These are phyloP conservation scores for Dendrobium nobile DNA, from an alignment of 106 monocot species.

Conservation along the genomic window DNA sequence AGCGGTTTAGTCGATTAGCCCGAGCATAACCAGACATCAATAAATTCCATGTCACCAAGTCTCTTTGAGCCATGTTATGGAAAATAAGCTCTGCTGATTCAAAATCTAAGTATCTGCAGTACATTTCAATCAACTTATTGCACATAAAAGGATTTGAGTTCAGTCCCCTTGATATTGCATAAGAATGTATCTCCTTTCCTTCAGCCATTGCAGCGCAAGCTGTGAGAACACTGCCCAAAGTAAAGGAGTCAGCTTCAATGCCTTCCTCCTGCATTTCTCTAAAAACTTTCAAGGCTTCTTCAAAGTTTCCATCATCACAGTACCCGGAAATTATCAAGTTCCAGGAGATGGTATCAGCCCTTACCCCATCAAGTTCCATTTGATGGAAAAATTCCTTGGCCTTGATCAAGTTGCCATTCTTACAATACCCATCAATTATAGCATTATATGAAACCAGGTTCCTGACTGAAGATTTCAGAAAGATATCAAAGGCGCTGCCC, in stretches of 20 bases:
- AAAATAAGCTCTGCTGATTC: conserved; percentile 25
- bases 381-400: conserved; percentile 42
- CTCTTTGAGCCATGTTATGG: conserved; percentile 6
- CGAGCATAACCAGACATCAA: conserved; percentile 33
- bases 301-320: conserved; percentile 21
- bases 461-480: conserved; percentile 18
- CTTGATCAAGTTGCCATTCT: conserved; percentile 21
- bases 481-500: conserved; percentile 26
- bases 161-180: conserved; percentile 31
- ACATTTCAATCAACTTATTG: conserved; percentile 41
- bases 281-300: conserved; percentile 28
- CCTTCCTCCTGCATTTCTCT: conserved; percentile 35
- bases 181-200: conserved; percentile 44
- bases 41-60: conserved; percentile 41
- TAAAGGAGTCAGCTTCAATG: conserved; percentile 28
- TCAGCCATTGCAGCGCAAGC: conserved; percentile 31
- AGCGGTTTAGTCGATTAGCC: conserved; percentile 12
- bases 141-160: conserved; percentile 26
- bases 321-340: conserved; percentile 51
- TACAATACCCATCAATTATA: conserved; percentile 45
- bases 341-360: conserved; percentile 43
- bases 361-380: conserved; percentile 29
- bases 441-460: conserved; percentile 37
- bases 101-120: conserved; percentile 30
- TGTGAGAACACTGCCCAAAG: conserved; percentile 28